Evolutionary conservation across 2,329 filamentous ascomycete genomes (phyloP).

Genomic region (Hirsutella rhossiliensis): DNA sequence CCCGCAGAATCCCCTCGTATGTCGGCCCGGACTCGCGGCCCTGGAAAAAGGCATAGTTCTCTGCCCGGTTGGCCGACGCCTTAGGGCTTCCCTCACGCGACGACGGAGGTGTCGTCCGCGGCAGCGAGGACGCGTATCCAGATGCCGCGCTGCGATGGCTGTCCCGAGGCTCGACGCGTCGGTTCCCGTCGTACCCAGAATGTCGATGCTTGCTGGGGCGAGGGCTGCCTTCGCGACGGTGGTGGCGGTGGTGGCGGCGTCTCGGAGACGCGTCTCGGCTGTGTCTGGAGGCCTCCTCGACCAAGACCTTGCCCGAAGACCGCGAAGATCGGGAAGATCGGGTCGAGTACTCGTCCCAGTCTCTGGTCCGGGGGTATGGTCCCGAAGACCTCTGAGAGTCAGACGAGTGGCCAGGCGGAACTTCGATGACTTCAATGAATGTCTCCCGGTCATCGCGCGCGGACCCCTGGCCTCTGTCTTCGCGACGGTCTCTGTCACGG

Average conservation of each 20-base stretch:
- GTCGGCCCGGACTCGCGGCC: conserved; percentile 9
- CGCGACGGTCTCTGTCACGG: background rate
- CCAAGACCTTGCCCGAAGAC: background rate
- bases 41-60: conserved; percentile 16
- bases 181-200: background rate
- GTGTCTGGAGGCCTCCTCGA: background rate
- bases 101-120: background rate
- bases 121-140: background rate
- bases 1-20: conserved; percentile 11
- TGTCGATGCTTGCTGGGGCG: background rate
- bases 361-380: background rate
- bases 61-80: conserved; percentile 8
- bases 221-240: background rate
- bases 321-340: background rate
- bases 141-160: background rate
- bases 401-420: background rate
- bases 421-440: conserved; percentile 2
- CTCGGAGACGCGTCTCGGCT: background rate
- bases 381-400: background rate
- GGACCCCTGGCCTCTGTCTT: background rate
- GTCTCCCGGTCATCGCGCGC: background rate
- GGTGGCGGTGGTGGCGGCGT: background rate
- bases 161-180: background rate
- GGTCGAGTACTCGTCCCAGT: background rate
- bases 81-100: conserved; percentile 2